These are phyloP conservation scores for Phialophora tarda DNA, from an alignment of 2,329 filamentous ascomycete genomes.

Conservation along the genomic window DNA sequence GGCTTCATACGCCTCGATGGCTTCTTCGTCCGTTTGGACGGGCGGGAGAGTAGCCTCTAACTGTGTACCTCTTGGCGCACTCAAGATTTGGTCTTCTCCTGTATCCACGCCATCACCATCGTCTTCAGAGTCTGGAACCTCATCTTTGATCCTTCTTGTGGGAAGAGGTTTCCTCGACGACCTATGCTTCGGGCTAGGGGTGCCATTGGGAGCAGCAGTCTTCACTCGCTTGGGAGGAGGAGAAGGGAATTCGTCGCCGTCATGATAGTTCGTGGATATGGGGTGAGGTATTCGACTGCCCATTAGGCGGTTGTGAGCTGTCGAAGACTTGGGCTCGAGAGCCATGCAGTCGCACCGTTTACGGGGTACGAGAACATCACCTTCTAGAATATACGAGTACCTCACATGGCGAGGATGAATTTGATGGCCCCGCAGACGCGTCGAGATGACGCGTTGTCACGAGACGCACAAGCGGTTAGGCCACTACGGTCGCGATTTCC, in stretches of 20 bases:
- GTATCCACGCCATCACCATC: constrained; percentile 43
- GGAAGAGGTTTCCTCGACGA: constrained; percentile 25
- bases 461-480: background rate
- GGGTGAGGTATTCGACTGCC: constrained; percentile 41
- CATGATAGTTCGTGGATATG: constrained; percentile 41
- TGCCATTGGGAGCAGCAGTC: constrained; percentile 13
- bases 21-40: constrained; percentile 69
- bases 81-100: constrained; percentile 38
- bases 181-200: constrained; percentile 29
- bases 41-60: constrained; percentile 74
- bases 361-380: background rate
- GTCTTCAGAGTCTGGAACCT: constrained; percentile 49
- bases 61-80: constrained; percentile 61
- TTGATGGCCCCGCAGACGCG: background rate
- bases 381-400: background rate
- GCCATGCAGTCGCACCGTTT: constrained; percentile 23
- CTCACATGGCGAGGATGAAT: background rate
- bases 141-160: constrained; percentile 35
- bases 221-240: constrained; percentile 41
- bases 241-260: constrained; percentile 41
- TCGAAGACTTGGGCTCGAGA: constrained; percentile 28
- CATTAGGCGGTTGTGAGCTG: constrained; percentile 40
- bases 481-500: background rate
- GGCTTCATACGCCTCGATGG: constrained; percentile 79
- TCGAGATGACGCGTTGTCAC: background rate